A percentile compares a stretch with the other conserved stretches of the same genome.
Evolutionary conservation across 2,329 filamentous ascomycete species (phyloP).

Genomic region (Achaetomium macrosporum): DNA sequence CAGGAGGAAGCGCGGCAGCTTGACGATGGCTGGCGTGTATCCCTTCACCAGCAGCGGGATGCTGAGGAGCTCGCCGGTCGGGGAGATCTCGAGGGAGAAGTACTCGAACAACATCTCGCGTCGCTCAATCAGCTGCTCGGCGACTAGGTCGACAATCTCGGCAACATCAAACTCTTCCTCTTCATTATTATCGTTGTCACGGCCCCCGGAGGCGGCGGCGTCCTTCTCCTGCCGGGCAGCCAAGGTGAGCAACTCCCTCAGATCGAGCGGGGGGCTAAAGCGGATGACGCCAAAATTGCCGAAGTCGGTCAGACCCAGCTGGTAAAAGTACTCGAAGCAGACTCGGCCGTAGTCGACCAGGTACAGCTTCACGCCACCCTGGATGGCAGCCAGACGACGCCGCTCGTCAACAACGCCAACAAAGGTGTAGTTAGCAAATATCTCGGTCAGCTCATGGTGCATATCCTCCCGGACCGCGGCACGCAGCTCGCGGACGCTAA

Average conservation of each 20-base stretch:
- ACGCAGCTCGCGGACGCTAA: slow-evolving; percentile 80
- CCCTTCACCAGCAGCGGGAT: slow-evolving; percentile 85
- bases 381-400: slow-evolving; percentile 83
- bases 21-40: slow-evolving; percentile 78
- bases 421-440: slow-evolving; percentile 84
- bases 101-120: slow-evolving; percentile 89
- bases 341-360: slow-evolving; percentile 88
- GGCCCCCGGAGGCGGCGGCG: slow-evolving; percentile 24
- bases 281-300: slow-evolving; percentile 85
- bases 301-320: slow-evolving; percentile 90
- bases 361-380: slow-evolving; percentile 86
- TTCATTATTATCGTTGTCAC: slow-evolving; percentile 25
- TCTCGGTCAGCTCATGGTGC: slow-evolving; percentile 80
- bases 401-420: slow-evolving; percentile 87
- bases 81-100: slow-evolving; percentile 78
- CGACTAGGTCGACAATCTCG: slow-evolving; percentile 60
- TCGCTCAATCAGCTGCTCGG: slow-evolving; percentile 63
- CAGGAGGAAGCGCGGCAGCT: slow-evolving; percentile 83
- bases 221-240: slow-evolving; percentile 66
- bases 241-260: slow-evolving; percentile 65
- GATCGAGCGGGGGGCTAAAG: slow-evolving; percentile 67
- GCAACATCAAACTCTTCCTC: slow-evolving; percentile 60
- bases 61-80: slow-evolving; percentile 66
- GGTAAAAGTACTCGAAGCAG: slow-evolving; percentile 89
- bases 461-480: slow-evolving; percentile 72